Conservation (phyloP, 148 eudicot genomes). For the Fagopyrum tataricum region DNA sequence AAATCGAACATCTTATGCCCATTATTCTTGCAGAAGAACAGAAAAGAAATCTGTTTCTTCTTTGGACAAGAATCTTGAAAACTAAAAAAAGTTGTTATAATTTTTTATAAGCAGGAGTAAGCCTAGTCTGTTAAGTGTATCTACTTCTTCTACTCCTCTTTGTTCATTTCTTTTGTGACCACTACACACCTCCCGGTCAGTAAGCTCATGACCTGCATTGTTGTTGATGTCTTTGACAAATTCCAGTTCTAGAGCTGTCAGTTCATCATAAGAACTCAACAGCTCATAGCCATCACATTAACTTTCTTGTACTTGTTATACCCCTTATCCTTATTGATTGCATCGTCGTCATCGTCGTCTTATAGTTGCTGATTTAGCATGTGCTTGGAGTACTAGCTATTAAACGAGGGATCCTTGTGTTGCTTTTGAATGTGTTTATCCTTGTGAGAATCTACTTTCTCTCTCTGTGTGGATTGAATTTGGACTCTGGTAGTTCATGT, state of each 20-base stretch:
- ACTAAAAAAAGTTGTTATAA: neutral
- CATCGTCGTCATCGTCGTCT: no score
- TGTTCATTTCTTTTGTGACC: neutral
- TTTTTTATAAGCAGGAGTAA: neutral
- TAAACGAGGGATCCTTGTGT: no score
- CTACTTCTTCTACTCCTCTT: neutral
- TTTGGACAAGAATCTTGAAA: neutral
- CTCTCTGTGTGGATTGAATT: no score
- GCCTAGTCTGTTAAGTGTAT: neutral
- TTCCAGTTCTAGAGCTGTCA: neutral
- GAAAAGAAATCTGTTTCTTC: neutral
- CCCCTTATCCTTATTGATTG: no score
- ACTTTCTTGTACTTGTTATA: no score
- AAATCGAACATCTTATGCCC: neutral
- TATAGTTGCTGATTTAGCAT: no score
- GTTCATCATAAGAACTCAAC: neutral
- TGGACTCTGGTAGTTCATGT: no score
- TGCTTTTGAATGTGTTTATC: no score
- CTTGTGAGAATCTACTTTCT: no score
- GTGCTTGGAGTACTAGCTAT: no score
- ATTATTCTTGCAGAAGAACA: neutral
- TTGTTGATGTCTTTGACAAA: neutral
- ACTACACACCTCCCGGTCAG: constrained; percentile 10
- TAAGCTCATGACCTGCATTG: neutral
- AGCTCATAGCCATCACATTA: constrained; percentile 5